Conservation (phyloP, 371 early-diverging fungal species). For the Dinochytrium kinnereticum region DNA sequence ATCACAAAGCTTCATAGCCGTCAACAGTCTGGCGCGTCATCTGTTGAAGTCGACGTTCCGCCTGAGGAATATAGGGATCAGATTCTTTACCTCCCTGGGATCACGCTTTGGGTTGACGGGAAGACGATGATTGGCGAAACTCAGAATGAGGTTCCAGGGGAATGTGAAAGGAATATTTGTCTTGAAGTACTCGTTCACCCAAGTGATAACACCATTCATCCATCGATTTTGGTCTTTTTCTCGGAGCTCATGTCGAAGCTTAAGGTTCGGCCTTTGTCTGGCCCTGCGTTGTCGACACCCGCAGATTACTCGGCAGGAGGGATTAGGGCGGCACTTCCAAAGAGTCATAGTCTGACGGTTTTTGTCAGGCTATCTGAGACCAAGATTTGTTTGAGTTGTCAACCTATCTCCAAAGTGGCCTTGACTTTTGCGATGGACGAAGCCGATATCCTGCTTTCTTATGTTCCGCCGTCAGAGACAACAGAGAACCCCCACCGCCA, state of each 20-base stretch:
- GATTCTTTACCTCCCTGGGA: constrained; percentile 68
- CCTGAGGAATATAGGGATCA: constrained; percentile 48
- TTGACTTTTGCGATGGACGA: constrained; percentile 73
- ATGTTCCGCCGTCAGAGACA: constrained; percentile 31
- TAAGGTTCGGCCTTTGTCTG: constrained; percentile 54
- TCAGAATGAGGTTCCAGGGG: constrained; percentile 28
- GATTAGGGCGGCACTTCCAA: background rate
- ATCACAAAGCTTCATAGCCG: background rate
- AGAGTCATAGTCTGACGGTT: constrained; percentile 42
- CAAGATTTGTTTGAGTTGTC: constrained; percentile 75
- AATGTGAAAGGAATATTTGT: constrained; percentile 38
- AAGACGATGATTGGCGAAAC: constrained; percentile 65
- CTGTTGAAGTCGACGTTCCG: background rate
- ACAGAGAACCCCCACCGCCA: background rate
- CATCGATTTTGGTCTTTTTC: constrained; percentile 74
- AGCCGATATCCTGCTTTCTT: constrained; percentile 70
- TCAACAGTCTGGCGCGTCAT: constrained; percentile 8
- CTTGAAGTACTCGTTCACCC: constrained; percentile 69
- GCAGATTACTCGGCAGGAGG: background rate
- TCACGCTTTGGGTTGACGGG: constrained; percentile 67
- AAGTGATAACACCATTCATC: constrained; percentile 78
- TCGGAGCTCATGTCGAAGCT: constrained; percentile 69
- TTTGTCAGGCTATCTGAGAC: constrained; percentile 67
- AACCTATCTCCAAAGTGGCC: constrained; percentile 78
- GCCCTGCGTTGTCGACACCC: background rate